Base-by-base conservation (phyloP, 768 basidiomycete genomes). In the Leccinellum rugosiceps region DNA sequence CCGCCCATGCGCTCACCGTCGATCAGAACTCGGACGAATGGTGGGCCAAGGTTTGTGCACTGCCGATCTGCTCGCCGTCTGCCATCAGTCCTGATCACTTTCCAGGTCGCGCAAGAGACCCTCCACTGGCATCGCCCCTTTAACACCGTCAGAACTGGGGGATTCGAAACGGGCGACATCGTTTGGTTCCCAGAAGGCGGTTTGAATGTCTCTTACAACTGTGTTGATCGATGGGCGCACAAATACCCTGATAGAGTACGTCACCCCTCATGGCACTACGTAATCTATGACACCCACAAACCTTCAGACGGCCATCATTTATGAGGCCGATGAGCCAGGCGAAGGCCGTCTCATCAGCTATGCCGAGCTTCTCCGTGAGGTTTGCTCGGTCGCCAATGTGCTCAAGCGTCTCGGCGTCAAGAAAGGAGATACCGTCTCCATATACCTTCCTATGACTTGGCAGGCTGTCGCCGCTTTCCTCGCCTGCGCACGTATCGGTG, bases 141-240 rank as follows among this genome's bases (percentile, higher is more conserved):
- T 82, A 79, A 85, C 59, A 94, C 86, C 25, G 93, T 98, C 57
- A 78, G 88, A 66, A 77, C 89, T 4, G 96, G 96, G 45, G 77
- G 80, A 7, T 98, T 98, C 67, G 80, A 82, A 66, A 83, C 81
- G 2, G 96, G 95, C 28, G 92, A 97, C 70, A 86, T 96, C 58
- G 82, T 82, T 60, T 98, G 96, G 96, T 98, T 98, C 82, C 93
- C 93, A 5, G 95, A 99, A 66, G 96, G 96, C 30, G 87, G 80
- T 4, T 75, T 96, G 64, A 97, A 95, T 68, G 96, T 88, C 1
- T 86, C 93, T 9, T 98, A 98, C 81, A 99, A 99, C 75, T 96
- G 94, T 67, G 92, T 99, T 50, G 97, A 99, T 72, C 85, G 96
- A 56, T 95, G 93, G 88, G 96, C 92, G 15, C 94, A 88, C 77